Evolutionary conservation across 495 filamentous ascomycete species (phyloP).

Genomic region (Amorphotheca resinae): DNA sequence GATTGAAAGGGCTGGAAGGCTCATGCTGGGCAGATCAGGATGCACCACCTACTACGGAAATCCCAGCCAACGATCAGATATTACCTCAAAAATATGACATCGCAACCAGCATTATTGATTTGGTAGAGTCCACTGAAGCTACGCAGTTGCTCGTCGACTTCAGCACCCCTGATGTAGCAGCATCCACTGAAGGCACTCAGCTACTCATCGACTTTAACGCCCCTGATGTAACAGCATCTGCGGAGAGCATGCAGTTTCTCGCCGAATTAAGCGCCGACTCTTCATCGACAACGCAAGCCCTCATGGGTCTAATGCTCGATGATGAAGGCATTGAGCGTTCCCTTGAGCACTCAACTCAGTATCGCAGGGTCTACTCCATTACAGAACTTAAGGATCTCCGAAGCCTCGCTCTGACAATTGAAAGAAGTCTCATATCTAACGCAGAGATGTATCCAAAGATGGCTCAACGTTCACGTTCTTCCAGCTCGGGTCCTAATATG

Average conservation of each 20-base stretch:
- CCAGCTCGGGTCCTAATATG: too few species aligned
- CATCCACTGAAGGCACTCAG: not conserved
- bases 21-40: too few species aligned
- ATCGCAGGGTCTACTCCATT: not conserved
- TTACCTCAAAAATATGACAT: too few species aligned
- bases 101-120: too few species aligned
- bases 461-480: too few species aligned
- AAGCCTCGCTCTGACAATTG: not conserved
- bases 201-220: not conserved
- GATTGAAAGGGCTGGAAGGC: too few species aligned
- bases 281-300: not conserved
- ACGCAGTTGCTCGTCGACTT: not conserved
- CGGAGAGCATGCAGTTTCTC: too few species aligned
- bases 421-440: not conserved
- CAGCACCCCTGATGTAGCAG: too few species aligned
- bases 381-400: not conserved
- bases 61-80: too few species aligned
- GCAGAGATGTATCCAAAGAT: too few species aligned
- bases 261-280: too few species aligned
- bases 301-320: not conserved
- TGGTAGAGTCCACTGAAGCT: not conserved
- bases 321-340: not conserved
- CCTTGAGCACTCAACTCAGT: not conserved
- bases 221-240: not conserved
- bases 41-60: too few species aligned